These are phyloP conservation scores for Microthlaspi erraticum DNA, from an alignment of 345 rosid genomes.

Conservation along the genomic window DNA sequence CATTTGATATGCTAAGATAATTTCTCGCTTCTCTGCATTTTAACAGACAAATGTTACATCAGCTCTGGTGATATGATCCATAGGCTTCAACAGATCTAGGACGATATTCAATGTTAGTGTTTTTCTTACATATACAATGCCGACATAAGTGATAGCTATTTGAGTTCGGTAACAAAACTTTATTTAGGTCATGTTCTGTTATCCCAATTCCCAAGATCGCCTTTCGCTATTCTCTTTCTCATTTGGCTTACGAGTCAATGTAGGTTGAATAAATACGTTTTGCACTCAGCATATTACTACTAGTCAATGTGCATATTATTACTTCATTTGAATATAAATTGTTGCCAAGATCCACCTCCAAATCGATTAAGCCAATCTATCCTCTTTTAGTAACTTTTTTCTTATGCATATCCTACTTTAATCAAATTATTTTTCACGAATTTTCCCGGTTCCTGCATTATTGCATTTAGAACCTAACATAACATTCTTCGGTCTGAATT, in stretches of 20 bases:
- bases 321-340: neutral
- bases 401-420: neutral
- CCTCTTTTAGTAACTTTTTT: neutral
- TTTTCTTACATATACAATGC: neutral
- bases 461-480: neutral
- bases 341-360: conserved; percentile 12
- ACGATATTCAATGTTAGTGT: neutral
- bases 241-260: neutral
- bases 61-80: conserved; percentile 1
- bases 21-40: neutral
- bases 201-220: conserved; percentile 21
- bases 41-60: neutral
- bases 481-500: neutral
- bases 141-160: neutral
- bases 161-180: neutral
- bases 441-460: neutral
- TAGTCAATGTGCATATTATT: conserved; percentile 2
- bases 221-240: neutral
- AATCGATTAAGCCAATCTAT: neutral
- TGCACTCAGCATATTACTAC: conserved; percentile 12
- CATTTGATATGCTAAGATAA: neutral
- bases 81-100: neutral
- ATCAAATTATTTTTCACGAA: neutral
- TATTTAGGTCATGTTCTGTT: neutral
- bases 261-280: neutral